Conservation (phyloP, 2,329 filamentous ascomycete species). For the Aspergillus versicolor region DNA sequence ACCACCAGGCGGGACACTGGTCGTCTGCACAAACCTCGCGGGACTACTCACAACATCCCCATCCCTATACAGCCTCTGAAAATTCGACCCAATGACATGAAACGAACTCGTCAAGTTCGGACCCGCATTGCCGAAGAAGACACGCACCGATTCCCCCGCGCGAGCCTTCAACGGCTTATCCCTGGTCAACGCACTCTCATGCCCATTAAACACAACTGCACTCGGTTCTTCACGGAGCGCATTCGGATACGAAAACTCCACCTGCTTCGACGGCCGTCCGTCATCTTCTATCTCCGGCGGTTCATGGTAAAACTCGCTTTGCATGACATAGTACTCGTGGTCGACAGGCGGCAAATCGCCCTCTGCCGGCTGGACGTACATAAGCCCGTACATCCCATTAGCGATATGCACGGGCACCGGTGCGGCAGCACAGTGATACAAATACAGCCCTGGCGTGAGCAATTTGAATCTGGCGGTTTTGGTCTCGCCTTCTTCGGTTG, state of each 20-base stretch:
- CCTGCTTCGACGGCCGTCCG: not conserved
- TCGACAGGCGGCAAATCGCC: not conserved
- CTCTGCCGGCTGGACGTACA: not conserved
- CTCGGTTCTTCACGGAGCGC: not conserved
- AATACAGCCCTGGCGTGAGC: not conserved
- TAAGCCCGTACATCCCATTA: not conserved
- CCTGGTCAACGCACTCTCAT: not conserved
- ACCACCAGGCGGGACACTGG: not conserved
- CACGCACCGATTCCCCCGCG: not conserved
- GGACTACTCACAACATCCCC: not conserved
- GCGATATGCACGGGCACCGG: not conserved
- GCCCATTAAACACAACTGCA: not conserved
- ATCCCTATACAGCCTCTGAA: not conserved
- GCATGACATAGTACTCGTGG: not conserved
- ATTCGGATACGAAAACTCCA: not conserved
- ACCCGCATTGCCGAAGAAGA: not conserved
- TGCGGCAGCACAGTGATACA: not conserved
- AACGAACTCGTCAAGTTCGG: not conserved
- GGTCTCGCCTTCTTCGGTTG: slow-evolving; percentile 31
- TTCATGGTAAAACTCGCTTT: not conserved
- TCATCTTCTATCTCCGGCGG: not conserved
- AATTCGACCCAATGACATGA: not conserved
- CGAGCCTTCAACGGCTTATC: not conserved
- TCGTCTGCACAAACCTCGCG: not conserved
- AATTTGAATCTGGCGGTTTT: slow-evolving; percentile 21